These are phyloP conservation scores for Cudoniella acicularis DNA, from an alignment of 495 filamentous ascomycete genomes.

Conservation along the genomic window DNA sequence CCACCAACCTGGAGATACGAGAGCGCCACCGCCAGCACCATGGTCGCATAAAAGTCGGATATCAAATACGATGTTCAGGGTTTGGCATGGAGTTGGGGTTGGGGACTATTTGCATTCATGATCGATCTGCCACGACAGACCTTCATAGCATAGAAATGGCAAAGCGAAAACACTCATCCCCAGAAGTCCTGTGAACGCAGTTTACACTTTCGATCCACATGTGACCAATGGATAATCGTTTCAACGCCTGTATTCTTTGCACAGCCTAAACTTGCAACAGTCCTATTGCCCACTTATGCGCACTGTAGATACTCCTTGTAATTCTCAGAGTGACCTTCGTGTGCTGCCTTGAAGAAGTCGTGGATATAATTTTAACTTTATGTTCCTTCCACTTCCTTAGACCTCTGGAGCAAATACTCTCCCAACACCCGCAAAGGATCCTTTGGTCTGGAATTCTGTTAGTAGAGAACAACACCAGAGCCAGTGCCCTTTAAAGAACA, in stretches of 20 bases:
- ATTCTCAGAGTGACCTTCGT: too few relatives aligned
- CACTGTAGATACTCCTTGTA: too few relatives aligned
- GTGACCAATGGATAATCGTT: neutral
- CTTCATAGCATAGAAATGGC: slow-evolving; percentile 18
- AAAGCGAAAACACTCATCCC: slow-evolving; percentile 20
- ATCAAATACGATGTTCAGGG: slow-evolving; percentile 7
- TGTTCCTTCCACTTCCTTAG: slow-evolving; percentile 63
- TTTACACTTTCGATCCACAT: neutral
- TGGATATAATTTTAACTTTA: too few relatives aligned
- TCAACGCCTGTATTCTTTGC: too few relatives aligned
- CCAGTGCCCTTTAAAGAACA: neutral
- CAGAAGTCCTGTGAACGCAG: neutral
- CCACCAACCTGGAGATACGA: slow-evolving; percentile 99
- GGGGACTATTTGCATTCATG: slow-evolving; percentile 24
- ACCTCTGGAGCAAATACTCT: slow-evolving; percentile 80
- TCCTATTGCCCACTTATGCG: too few relatives aligned
- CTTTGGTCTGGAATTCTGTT: slow-evolving; percentile 51
- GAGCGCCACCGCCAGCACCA: slow-evolving; percentile 60
- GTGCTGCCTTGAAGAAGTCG: too few relatives aligned
- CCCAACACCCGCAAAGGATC: slow-evolving; percentile 83
- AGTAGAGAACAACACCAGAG: slow-evolving; percentile 9
- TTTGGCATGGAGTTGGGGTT: slow-evolving; percentile 27
- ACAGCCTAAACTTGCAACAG: too few relatives aligned
- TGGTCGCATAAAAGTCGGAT: slow-evolving; percentile 54
- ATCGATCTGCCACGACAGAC: slow-evolving; percentile 13